A percentile compares a stretch with the other conserved stretches of the same genome.
Conservation (phyloP, 2,329 filamentous ascomycete genomes). For the Paecilomyces fulvus region DNA sequence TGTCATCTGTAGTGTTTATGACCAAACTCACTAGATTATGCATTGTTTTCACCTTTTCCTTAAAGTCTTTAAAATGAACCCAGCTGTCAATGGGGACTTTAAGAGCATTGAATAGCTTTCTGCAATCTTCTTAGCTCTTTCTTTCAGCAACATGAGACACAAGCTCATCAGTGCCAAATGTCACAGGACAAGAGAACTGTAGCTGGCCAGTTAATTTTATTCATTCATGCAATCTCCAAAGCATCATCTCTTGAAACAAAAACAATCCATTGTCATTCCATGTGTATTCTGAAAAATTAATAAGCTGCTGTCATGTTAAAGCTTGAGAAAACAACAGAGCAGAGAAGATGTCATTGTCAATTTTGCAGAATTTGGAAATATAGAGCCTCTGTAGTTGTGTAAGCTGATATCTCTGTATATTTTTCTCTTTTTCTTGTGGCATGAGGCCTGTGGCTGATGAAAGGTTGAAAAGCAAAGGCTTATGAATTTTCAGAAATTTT, state of each 20-base stretch:
- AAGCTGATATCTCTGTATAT: slow-evolving; percentile 8
- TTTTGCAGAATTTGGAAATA: slow-evolving; percentile 5
- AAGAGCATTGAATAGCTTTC: slow-evolving; percentile 8
- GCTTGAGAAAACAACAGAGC: slow-evolving; percentile 9
- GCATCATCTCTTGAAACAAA: slow-evolving; percentile 12
- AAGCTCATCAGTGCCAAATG: slow-evolving; percentile 9
- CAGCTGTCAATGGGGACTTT: slow-evolving; percentile 12
- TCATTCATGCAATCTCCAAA: slow-evolving; percentile 11
- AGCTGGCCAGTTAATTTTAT: slow-evolving; percentile 8
- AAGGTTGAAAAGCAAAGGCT: slow-evolving; percentile 9
- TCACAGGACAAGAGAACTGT: slow-evolving; percentile 8
- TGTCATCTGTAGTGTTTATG: slow-evolving; percentile 7
- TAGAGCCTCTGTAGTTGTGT: slow-evolving; percentile 8
- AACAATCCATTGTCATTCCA: slow-evolving; percentile 11
- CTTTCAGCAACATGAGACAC: slow-evolving; percentile 9
- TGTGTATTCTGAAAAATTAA: slow-evolving; percentile 10
- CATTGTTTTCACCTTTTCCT: slow-evolving; percentile 8
- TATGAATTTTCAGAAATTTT: slow-evolving; percentile 6
- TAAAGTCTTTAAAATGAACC: slow-evolving; percentile 13
- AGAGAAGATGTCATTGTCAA: slow-evolving; percentile 7
- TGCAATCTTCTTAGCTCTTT: slow-evolving; percentile 10
- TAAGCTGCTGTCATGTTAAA: slow-evolving; percentile 10
- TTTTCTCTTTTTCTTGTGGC: slow-evolving; percentile 9
- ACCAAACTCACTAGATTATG: slow-evolving; percentile 9
- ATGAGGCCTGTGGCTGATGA: slow-evolving; percentile 7